phyloP scores from a whole-genome alignment of 345 rosid genomes.

The Pistacia atlantica region DNA sequence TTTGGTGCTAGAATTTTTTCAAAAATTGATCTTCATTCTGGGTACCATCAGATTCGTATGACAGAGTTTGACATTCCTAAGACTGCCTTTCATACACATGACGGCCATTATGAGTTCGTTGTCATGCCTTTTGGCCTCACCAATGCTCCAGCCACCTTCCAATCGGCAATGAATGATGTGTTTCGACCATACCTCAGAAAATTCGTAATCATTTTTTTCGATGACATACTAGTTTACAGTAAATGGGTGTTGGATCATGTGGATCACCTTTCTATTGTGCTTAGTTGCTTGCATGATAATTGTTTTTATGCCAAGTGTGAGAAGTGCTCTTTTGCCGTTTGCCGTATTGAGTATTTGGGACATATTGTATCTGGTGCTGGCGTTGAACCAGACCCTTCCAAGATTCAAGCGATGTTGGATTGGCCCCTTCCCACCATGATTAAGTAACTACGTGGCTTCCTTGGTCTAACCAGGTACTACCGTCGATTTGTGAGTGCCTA shows the following conservation, averaged over 20 bases:
- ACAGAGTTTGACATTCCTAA: background rate
- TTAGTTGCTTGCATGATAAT: too few relatives aligned
- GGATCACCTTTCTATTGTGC: too few relatives aligned
- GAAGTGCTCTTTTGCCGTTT: too few relatives aligned
- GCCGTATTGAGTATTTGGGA: too few relatives aligned
- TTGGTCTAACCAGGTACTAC: too few relatives aligned
- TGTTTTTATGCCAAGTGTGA: too few relatives aligned
- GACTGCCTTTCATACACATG: background rate
- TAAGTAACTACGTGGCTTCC: background rate
- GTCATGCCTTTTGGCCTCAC: background rate
- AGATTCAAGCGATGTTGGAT: background rate
- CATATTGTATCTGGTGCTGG: too few relatives aligned
- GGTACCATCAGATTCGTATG: background rate
- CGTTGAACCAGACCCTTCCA: too few relatives aligned
- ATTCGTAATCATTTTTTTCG: background rate
- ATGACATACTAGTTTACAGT: background rate
- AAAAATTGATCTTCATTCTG: background rate
- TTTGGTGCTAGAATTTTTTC: background rate
- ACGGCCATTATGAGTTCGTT: background rate
- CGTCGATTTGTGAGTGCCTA: background rate
- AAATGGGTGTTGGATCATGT: too few relatives aligned
- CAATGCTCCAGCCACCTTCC: background rate
- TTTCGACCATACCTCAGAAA: background rate
- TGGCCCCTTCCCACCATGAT: background rate
- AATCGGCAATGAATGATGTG: background rate